phyloP scores from a whole-genome alignment of 2,329 filamentous ascomycete genomes.

The Knoxdaviesia capensis region DNA sequence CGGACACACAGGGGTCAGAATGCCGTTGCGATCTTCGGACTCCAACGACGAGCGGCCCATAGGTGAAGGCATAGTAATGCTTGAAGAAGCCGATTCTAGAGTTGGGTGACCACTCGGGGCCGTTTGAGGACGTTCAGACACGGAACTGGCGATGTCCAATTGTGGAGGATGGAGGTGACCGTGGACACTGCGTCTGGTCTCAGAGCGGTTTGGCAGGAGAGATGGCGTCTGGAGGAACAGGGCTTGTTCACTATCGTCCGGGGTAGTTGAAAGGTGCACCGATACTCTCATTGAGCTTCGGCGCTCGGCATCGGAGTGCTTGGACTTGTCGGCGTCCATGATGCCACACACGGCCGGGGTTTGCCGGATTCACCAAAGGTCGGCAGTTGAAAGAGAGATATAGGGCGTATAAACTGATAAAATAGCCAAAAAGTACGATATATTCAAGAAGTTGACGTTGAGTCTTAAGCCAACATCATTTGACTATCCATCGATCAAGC shows the following conservation, averaged over 20 bases:
- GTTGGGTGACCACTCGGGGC: too few species aligned
- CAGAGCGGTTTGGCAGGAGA: slow-evolving; percentile 1
- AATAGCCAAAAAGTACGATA: not conserved
- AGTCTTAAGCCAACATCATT: not conserved
- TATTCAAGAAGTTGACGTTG: not conserved
- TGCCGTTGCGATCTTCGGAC: slow-evolving; percentile 1
- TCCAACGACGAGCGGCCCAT: too few species aligned
- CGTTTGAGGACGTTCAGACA: not conserved
- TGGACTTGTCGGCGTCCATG: slow-evolving; percentile 1
- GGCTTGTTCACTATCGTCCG: not conserved
- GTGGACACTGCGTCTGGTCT: slow-evolving; percentile 3
- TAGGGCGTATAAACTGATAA: not conserved
- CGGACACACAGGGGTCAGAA: slow-evolving; percentile 1
- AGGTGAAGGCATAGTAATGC: too few species aligned
- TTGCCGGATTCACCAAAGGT: not conserved
- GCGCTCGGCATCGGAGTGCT: slow-evolving; percentile 1
- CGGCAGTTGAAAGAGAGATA: not conserved
- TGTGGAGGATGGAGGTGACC: not conserved
- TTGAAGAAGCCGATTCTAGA: too few species aligned
- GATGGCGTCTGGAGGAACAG: not conserved
- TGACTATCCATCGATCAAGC: not conserved
- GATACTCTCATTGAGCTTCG: slow-evolving; percentile 3
- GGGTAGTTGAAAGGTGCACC: not conserved
- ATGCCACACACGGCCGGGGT: not conserved
- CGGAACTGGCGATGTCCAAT: not conserved